Evolutionary conservation across 345 rosid species (phyloP).

Genomic region (Cardamine resedifolia): DNA sequence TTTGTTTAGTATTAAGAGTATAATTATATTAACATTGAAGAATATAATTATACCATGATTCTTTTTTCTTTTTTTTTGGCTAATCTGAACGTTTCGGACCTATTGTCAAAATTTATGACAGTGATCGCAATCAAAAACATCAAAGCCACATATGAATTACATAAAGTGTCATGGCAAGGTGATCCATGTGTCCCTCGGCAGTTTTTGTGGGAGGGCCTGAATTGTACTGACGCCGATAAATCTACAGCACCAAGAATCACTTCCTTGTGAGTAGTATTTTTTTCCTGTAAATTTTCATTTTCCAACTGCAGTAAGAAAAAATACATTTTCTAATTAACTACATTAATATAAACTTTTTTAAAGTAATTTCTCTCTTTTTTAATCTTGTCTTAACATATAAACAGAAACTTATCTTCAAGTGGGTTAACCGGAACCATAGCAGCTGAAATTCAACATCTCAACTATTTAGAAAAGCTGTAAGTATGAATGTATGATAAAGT

Average conservation of each 20-base stretch:
- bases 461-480: constrained; percentile 39
- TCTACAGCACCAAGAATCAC: constrained; percentile 32
- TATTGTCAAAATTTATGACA: constrained; percentile 4
- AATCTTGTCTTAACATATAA: not conserved
- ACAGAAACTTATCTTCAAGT: constrained; percentile 42
- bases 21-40: no score
- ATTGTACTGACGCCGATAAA: constrained; percentile 26
- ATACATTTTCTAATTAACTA: no score
- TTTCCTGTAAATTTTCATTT: no score
- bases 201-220: constrained; percentile 48
- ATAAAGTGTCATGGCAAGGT: constrained; percentile 53
- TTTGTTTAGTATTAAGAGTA: no score
- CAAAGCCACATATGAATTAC: constrained; percentile 36
- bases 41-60: no score
- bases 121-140: constrained; percentile 43
- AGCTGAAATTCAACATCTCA: constrained; percentile 28
- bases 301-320: no score
- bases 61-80: no score
- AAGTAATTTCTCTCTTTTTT: no score
- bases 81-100: no score
- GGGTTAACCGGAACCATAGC: constrained; percentile 38
- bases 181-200: constrained; percentile 53
- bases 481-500: constrained; percentile 24
- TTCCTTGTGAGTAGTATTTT: constrained; percentile 34
- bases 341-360: no score